Evolutionary conservation across 2,329 filamentous ascomycete genomes (phyloP).

Genomic region (Scopulariopsis brevicaulis): DNA sequence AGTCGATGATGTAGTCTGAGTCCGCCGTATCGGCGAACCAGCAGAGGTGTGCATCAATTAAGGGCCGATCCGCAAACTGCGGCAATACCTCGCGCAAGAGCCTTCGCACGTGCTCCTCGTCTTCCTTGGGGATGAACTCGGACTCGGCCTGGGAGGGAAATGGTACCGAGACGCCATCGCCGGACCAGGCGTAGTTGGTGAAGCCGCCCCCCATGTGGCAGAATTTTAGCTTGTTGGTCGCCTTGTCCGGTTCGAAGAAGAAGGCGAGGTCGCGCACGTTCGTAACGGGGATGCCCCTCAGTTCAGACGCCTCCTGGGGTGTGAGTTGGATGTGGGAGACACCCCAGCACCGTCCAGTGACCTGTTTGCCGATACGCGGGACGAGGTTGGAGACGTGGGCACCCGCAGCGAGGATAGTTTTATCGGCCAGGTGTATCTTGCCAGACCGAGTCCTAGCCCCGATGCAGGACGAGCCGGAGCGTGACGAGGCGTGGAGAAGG

Average conservation of each 20-base stretch:
- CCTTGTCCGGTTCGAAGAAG: slow-evolving; percentile 9
- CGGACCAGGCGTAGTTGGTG: slow-evolving; percentile 3
- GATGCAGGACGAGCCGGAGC: slow-evolving; percentile 5
- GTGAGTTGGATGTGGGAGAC: slow-evolving; percentile 54
- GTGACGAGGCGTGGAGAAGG: neutral
- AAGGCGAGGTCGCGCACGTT: slow-evolving; percentile 10
- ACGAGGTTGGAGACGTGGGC: slow-evolving; percentile 49
- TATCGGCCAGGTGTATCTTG: slow-evolving; percentile 36
- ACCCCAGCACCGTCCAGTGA: slow-evolving; percentile 15
- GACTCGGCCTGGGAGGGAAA: neutral
- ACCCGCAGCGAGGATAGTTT: slow-evolving; percentile 55
- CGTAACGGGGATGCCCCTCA: slow-evolving; percentile 46
- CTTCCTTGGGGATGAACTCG: slow-evolving; percentile 9
- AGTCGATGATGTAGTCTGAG: slow-evolving; percentile 19
- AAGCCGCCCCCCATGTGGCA: slow-evolving; percentile 10
- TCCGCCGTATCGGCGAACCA: slow-evolving; percentile 22
- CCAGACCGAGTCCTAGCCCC: slow-evolving; percentile 18
- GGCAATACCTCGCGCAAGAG: slow-evolving; percentile 12
- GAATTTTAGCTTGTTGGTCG: slow-evolving; percentile 9
- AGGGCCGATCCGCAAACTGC: slow-evolving; percentile 12
- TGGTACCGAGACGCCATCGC: neutral
- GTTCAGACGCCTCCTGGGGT: slow-evolving; percentile 37
- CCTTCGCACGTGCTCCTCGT: slow-evolving; percentile 4
- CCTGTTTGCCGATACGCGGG: slow-evolving; percentile 39
- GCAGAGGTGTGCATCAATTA: slow-evolving; percentile 13